Conservation (phyloP, 2,329 filamentous ascomycete genomes). For the Fusarium sp. region DNA sequence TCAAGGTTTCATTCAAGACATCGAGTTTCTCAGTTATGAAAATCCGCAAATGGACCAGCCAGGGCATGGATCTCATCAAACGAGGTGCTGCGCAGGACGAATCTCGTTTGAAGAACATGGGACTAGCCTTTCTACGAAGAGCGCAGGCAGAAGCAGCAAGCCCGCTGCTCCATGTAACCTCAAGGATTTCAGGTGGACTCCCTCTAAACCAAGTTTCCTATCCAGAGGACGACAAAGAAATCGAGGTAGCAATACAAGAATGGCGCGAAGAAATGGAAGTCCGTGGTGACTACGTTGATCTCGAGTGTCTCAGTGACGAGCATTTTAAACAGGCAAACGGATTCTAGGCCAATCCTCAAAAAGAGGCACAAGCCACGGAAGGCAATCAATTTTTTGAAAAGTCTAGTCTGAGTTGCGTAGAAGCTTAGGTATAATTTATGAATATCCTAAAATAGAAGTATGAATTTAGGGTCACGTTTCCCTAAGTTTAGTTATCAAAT, state of each 20-base stretch:
- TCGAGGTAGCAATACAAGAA: not conserved
- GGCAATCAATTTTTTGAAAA: too few species aligned
- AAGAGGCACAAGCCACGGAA: too few species aligned
- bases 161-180: not conserved
- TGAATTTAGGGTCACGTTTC: too few species aligned
- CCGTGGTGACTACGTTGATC: too few species aligned
- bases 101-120: not conserved
- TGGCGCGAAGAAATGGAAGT: too few species aligned
- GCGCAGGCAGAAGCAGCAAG: not conserved
- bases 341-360: too few species aligned
- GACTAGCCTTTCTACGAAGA: not conserved
- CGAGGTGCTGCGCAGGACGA: not conserved
- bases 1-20: not conserved
- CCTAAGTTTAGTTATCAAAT: too few species aligned
- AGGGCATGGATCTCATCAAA: not conserved
- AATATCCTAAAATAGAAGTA: too few species aligned
- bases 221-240: not conserved
- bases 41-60: not conserved
- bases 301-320: too few species aligned
- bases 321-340: too few species aligned
- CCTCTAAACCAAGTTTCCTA: not conserved
- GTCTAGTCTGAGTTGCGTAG: too few species aligned
- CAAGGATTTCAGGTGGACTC: not conserved
- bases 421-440: too few species aligned
- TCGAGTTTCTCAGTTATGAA: not conserved